These are phyloP conservation scores for Fusarium buxicola DNA, from an alignment of 2,329 filamentous ascomycete genomes.

Conservation along the genomic window DNA sequence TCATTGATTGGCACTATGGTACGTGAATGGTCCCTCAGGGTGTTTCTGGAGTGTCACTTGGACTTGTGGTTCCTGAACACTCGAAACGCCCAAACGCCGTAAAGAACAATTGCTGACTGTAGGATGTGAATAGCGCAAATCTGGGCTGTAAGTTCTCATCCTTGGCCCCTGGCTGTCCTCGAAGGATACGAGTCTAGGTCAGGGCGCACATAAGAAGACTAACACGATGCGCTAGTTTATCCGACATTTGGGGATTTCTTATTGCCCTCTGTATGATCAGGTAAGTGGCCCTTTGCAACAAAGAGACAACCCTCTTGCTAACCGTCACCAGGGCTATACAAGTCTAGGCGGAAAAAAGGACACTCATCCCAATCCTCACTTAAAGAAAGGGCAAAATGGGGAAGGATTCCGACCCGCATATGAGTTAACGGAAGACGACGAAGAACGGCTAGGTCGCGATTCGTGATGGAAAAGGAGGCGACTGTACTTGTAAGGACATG, in stretches of 20 bases:
- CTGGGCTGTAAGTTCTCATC: constrained; percentile 78
- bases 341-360: constrained; percentile 91
- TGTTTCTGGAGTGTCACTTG: not conserved
- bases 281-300: not conserved
- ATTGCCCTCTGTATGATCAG: constrained; percentile 86
- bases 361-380: constrained; percentile 84
- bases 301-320: not conserved
- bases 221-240: constrained; percentile 71
- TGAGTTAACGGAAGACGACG: constrained; percentile 78
- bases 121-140: constrained; percentile 70
- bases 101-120: constrained; percentile 7
- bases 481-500: constrained; percentile 32
- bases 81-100: too few species aligned
- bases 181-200: not conserved
- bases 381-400: constrained; percentile 34
- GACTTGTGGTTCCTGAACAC: too few species aligned
- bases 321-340: constrained; percentile 73
- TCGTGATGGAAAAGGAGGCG: constrained; percentile 48
- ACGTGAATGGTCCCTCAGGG: not conserved
- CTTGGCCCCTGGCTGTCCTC: not conserved
- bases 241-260: constrained; percentile 80
- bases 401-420: constrained; percentile 77
- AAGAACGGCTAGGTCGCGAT: constrained; percentile 82
- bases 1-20: constrained; percentile 91
- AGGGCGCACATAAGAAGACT: constrained; percentile 10